Base-by-base conservation (phyloP, 768 basidiomycete species). In the Sarcodon aspratus region DNA sequence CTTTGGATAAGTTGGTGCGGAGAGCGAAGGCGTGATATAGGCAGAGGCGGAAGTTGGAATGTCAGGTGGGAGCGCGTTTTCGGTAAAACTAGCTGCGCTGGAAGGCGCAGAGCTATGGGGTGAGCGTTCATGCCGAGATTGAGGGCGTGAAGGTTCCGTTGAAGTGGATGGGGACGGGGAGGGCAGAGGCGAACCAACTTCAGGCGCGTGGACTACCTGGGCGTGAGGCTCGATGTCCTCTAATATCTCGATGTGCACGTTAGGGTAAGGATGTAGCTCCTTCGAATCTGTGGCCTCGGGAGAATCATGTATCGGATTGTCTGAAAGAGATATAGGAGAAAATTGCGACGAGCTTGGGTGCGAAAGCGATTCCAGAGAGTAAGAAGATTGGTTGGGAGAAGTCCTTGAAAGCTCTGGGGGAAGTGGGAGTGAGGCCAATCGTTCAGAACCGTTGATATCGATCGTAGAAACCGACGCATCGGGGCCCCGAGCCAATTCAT, bases 381-480 rank as follows among this genome's bases (percentile, higher is more conserved):
- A 55, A 13, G 59, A 43, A 6, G 58, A 57, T 38, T 58, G 57
- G 34, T 56, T 45, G 10, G 48, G 54, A 0, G 58, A 55, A n/a
- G 53, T 38, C 32, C 50, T 46, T 2, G 61, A 55, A 31, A 50
- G 46, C 12, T 48, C 8, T 56, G 57, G 45, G 61, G 55, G 50
- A 67, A 54, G 47, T 57, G 33, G 15, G 36, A 36, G 0, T 54
- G 49, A 21, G 44, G 46, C 46, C 59, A 47, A 21, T 46, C 42
- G 44, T 48, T 50, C 60, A 53, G 59, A 59, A 6, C 63, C 67
- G 45, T 78, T 70, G 38, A 83, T 74, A 57, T 76, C 70, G 36
- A 82, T 66, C 0, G 79, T 82, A 11, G 80, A 80, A 47, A 79
- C 71, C 9, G 80, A 79, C 8, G 67, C 68, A 58, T 77, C 66